phyloP scores from a whole-genome alignment of 331 rosid genomes.

The Pyrus hybrid region DNA sequence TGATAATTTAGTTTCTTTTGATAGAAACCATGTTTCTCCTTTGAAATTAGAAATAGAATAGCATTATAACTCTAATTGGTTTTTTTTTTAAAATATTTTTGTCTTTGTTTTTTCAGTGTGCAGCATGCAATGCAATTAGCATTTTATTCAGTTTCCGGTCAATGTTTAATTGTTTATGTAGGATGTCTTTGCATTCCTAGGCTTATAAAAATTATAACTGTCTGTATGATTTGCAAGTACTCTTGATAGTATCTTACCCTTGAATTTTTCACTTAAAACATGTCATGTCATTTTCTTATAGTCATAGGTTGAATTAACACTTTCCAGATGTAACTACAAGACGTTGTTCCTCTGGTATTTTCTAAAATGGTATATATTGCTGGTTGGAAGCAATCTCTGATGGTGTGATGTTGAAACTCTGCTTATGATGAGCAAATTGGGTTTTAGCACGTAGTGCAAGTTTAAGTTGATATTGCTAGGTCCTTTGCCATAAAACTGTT shows the following conservation, averaged over 20 bases:
- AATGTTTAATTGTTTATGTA: no score
- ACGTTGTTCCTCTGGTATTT: not conserved
- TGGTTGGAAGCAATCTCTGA: not conserved
- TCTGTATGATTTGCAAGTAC: not conserved
- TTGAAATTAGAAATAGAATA: not conserved
- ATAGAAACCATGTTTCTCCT: not conserved
- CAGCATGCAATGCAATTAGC: not conserved
- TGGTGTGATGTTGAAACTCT: not conserved
- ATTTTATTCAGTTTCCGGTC: not conserved
- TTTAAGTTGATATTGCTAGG: not conserved
- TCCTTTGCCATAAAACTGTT: not conserved
- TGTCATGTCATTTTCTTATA: not conserved
- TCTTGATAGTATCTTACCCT: not conserved
- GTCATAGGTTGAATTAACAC: not conserved
- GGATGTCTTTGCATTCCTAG: not conserved
- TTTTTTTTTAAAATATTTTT: not conserved
- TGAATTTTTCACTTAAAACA: not conserved
- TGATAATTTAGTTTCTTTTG: not conserved
- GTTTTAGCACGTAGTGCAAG: not conserved
- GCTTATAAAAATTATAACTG: not conserved
- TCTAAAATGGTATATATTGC: not conserved
- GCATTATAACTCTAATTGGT: not conserved
- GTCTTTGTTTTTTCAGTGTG: not conserved
- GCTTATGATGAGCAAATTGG: not conserved
- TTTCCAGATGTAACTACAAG: not conserved